phyloP scores from a whole-genome alignment of 2,329 filamentous ascomycete genomes.

The Fusarium abutilonis region DNA sequence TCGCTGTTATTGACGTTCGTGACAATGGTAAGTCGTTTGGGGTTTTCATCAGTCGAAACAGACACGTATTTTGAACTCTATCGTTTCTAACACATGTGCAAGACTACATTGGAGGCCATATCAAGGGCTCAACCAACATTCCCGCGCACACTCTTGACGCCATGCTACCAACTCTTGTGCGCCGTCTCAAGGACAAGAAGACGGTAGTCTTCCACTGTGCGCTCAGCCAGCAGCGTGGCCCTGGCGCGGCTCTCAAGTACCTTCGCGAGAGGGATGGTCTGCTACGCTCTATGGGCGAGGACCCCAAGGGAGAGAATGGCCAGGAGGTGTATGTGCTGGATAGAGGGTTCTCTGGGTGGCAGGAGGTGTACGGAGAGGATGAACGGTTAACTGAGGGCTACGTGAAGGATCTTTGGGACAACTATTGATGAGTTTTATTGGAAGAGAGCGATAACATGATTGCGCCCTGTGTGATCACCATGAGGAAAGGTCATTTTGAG shows the following conservation, averaged over 20 bases:
- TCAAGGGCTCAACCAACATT: conserved; percentile 78
- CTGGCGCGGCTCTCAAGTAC: conserved; percentile 83
- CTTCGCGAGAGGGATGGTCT: conserved; percentile 72
- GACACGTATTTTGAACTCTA: not conserved
- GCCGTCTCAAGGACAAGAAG: conserved; percentile 78
- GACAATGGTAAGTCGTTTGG: conserved; percentile 70
- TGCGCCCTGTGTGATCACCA: too few relatives aligned
- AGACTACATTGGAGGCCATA: conserved; percentile 92
- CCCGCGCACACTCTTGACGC: conserved; percentile 78
- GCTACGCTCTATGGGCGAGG: conserved; percentile 47
- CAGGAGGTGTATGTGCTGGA: conserved; percentile 87
- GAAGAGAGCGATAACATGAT: not conserved
- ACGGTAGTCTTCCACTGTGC: conserved; percentile 95
- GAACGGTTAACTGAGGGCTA: conserved; percentile 84
- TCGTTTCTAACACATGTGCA: conserved; percentile 46
- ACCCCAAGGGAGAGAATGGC: conserved; percentile 62
- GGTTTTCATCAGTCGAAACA: not conserved
- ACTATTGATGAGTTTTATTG: conserved; percentile 51
- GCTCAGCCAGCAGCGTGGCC: conserved; percentile 89
- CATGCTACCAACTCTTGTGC: conserved; percentile 82
- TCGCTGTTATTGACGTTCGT: conserved; percentile 88
- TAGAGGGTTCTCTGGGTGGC: conserved; percentile 87
- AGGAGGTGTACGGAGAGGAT: conserved; percentile 83
- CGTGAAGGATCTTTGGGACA: conserved; percentile 83
- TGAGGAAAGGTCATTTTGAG: too few relatives aligned